Conservation (phyloP, 352 stramenopile species). For the Phytophthora chlamydospora region DNA sequence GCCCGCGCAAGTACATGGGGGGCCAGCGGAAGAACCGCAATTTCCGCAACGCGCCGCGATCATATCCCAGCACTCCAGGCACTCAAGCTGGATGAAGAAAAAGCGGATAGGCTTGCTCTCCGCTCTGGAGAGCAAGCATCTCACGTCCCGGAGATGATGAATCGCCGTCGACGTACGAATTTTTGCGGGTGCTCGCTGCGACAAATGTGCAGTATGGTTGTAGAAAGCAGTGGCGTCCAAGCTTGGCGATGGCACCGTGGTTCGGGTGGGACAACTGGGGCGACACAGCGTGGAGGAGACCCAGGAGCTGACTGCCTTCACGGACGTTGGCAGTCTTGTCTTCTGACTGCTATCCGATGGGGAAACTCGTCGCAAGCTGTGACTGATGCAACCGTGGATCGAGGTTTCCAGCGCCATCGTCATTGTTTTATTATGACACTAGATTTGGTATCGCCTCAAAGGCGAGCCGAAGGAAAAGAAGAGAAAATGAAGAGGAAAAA, state of each 20-base stretch:
- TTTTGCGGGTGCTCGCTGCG: neutral
- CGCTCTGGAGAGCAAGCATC: constrained; percentile 5
- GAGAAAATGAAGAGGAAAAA: constrained; percentile 14
- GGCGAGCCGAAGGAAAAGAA: neutral
- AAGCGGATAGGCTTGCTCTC: constrained; percentile 9
- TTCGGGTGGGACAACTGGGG: neutral
- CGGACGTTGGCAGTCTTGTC: too few species aligned
- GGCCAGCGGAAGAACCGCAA: constrained; percentile 48
- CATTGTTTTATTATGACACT: neutral
- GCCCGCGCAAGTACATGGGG: constrained; percentile 55
- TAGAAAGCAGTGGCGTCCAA: constrained; percentile 15
- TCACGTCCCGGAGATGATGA: constrained; percentile 1
- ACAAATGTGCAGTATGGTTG: constrained; percentile 11
- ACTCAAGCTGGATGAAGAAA: constrained; percentile 43
- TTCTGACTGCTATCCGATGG: neutral
- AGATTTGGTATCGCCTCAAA: neutral
- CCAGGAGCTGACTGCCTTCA: neutral
- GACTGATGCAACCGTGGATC: neutral
- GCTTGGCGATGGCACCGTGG: constrained; percentile 1
- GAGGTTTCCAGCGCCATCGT: neutral
- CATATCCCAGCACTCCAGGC: constrained; percentile 25
- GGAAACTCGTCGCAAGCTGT: neutral
- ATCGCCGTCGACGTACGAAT: constrained; percentile 23
- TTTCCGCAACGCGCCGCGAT: constrained; percentile 32
- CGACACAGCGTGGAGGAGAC: neutral